A percentile compares a stretch with the other conserved stretches of the same genome.
These are phyloP conservation scores for Monsonia emarginata DNA, from an alignment of 441 rosid species.

Conservation along the genomic window DNA sequence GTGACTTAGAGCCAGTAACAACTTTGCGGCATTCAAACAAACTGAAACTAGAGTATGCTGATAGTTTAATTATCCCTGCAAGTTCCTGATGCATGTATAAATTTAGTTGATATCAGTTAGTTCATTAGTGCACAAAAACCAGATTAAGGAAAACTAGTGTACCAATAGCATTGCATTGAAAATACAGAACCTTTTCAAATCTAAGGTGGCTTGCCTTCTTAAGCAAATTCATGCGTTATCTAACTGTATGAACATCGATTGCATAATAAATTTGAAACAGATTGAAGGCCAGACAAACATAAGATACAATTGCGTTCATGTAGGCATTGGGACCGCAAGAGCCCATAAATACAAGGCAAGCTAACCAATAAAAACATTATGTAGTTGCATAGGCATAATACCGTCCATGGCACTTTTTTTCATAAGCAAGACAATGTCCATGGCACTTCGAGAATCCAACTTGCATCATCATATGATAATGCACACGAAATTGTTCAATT, in stretches of 20 bases:
- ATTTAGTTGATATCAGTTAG: slow-evolving; percentile 7
- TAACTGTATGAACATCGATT: not conserved
- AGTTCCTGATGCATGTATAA: slow-evolving; percentile 57
- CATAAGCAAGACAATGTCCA: not conserved
- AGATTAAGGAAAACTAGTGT: not conserved
- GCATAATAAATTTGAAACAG: not conserved
- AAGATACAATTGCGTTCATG: not conserved
- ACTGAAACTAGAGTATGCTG: slow-evolving; percentile 88
- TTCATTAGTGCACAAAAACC: not conserved
- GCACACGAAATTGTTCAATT: not conserved
- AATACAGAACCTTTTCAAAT: not conserved
- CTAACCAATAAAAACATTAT: not conserved
- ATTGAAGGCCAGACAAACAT: not conserved
- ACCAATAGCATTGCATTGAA: not conserved
- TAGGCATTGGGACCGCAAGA: not conserved
- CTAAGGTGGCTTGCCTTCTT: slow-evolving; percentile 8
- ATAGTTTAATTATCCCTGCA: slow-evolving; percentile 80
- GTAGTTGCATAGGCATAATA: not conserved
- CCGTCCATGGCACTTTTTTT: not conserved
- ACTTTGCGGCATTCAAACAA: slow-evolving; percentile 89
- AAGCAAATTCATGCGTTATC: not conserved
- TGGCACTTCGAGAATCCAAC: not conserved
- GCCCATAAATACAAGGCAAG: not conserved
- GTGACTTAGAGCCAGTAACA: slow-evolving; percentile 78
- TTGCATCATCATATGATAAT: not conserved